Conservation (phyloP, 208 protist genomes). For the Leishmania tropica region DNA sequence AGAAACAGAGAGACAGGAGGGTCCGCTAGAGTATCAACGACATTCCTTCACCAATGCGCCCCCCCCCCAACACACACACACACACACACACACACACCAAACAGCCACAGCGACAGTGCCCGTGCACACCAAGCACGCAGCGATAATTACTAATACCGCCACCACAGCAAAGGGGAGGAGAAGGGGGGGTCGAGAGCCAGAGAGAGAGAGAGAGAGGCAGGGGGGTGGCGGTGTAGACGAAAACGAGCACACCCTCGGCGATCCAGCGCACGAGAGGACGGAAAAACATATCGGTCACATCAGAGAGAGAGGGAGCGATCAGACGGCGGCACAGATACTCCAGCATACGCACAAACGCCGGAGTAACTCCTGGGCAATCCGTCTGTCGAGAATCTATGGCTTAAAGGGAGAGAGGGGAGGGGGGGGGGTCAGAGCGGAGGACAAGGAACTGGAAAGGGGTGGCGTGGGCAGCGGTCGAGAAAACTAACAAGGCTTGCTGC, state of each 20-base stretch:
- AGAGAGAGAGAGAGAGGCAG: neutral
- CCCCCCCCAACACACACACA: neutral
- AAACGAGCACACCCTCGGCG: neutral
- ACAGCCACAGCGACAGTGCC: neutral
- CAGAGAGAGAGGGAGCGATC: neutral
- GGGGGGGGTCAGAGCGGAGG: neutral
- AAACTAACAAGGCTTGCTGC: neutral
- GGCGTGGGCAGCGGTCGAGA: neutral
- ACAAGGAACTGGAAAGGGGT: neutral
- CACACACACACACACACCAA: neutral
- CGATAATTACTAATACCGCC: neutral
- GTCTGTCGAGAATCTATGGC: conserved; percentile 7
- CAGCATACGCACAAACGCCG: neutral
- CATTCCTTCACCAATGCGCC: too few species aligned
- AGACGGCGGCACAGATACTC: neutral
- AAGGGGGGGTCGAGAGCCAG: neutral
- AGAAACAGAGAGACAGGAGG: neutral
- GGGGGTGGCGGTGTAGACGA: neutral
- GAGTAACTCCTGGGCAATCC: neutral
- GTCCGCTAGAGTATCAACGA: neutral
- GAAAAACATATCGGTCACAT: too few species aligned
- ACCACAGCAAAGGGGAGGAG: neutral
- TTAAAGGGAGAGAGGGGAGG: neutral
- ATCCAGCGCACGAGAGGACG: neutral
- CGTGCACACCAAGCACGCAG: neutral